Percentiles rank a stretch among this genome's conserved stretches.
These are phyloP conservation scores for Mollisia scopiformis DNA, from an alignment of 2,329 filamentous ascomycete species.

Conservation along the genomic window DNA sequence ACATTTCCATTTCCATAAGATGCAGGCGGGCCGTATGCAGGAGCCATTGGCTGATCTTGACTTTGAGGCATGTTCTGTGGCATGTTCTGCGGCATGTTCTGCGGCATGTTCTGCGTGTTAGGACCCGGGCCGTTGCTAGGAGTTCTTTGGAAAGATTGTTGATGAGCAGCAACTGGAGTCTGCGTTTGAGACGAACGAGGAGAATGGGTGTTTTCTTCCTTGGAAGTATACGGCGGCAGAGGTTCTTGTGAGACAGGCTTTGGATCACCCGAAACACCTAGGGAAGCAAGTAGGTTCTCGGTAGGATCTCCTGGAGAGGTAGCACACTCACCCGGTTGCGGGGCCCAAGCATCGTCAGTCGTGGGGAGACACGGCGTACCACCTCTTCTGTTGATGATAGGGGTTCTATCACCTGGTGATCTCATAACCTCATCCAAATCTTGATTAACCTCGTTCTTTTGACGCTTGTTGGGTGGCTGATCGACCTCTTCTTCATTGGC, in stretches of 20 bases:
- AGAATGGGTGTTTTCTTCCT: conserved; percentile 7
- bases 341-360: conserved; percentile 35
- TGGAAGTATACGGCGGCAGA: conserved; percentile 15
- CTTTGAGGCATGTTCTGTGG: neutral
- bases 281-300: conserved; percentile 37
- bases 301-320: conserved; percentile 28
- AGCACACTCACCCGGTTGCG: conserved; percentile 34
- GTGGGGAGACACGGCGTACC: conserved; percentile 28
- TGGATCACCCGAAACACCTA: conserved; percentile 40
- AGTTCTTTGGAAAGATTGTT: neutral
- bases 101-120: neutral
- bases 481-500: conserved; percentile 8
- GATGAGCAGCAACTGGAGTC: neutral
- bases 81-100: too few relatives aligned
- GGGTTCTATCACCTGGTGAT: conserved; percentile 6
- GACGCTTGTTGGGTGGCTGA: conserved; percentile 28
- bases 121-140: neutral
- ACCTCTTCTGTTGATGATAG: conserved; percentile 20
- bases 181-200: conserved; percentile 7
- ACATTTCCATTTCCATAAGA: neutral
- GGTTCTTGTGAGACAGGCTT: conserved; percentile 34
- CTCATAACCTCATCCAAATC: conserved; percentile 6
- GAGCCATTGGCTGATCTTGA: neutral
- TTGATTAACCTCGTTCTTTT: conserved; percentile 23
- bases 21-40: conserved; percentile 4